These are phyloP conservation scores for Mycena capillaripes DNA, from an alignment of 768 basidiomycete species.

Conservation along the genomic window DNA sequence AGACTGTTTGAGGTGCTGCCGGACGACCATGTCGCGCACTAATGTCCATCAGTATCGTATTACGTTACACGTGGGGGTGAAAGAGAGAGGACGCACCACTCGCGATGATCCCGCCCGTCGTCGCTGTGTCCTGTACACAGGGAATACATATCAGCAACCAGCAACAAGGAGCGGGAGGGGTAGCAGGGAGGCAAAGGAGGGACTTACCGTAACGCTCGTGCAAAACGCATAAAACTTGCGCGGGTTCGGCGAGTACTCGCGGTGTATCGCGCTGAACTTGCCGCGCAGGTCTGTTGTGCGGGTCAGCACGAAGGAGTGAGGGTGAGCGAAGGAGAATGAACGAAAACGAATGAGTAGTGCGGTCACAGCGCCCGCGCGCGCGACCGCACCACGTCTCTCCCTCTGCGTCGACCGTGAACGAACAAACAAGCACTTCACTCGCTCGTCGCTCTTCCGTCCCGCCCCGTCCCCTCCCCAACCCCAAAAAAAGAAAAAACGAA, in stretches of 20 bases:
- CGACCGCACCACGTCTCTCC: too few species aligned
- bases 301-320: not conserved
- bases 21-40: slow-evolving; percentile 89
- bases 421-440: too few species aligned
- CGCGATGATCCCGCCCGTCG: slow-evolving; percentile 82
- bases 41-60: too few species aligned
- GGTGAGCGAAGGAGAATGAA: too few species aligned
- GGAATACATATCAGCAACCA: not conserved
- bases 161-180: not conserved
- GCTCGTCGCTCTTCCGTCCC: too few species aligned
- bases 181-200: too few species aligned
- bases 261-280: slow-evolving; percentile 82
- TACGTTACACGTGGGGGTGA: slow-evolving; percentile 30
- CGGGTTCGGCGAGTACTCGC: slow-evolving; percentile 81
- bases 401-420: too few species aligned
- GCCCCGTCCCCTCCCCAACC: too few species aligned
- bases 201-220: slow-evolving; percentile 77
- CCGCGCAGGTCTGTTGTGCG: slow-evolving; percentile 67
- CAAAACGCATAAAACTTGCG: slow-evolving; percentile 85
- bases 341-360: too few species aligned
- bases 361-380: too few species aligned
- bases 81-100: slow-evolving; percentile 61
- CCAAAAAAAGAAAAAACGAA: not conserved
- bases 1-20: slow-evolving; percentile 82
- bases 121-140: slow-evolving; percentile 69